A percentile compares a stretch with the other conserved stretches of the same genome.
These are phyloP conservation scores for Globisporangium barbulae DNA, from an alignment of 352 stramenopile species.

Conservation along the genomic window DNA sequence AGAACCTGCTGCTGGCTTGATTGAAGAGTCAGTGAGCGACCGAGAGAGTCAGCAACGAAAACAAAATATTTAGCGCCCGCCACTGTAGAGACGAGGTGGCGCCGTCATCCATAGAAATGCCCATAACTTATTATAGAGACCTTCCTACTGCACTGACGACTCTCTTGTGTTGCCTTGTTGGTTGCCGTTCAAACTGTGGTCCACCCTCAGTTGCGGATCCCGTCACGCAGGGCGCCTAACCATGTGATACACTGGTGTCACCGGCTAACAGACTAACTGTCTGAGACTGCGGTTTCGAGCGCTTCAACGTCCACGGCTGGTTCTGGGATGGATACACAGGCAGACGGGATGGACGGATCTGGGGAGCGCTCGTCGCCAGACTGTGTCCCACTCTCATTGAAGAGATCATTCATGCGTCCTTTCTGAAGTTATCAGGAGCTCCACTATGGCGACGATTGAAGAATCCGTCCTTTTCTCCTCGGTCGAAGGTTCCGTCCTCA, in stretches of 20 bases:
- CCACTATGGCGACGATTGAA: background rate
- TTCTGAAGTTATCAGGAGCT: conserved; percentile 4
- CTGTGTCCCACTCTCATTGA: conserved; percentile 10
- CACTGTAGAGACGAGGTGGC: background rate
- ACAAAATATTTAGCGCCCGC: conserved; percentile 10
- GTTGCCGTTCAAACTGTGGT: no score
- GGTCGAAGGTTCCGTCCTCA: background rate
- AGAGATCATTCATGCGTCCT: background rate
- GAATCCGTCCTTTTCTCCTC: background rate
- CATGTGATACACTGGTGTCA: background rate
- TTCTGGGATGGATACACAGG: conserved; percentile 1
- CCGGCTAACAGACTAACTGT: background rate
- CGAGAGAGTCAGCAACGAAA: background rate
- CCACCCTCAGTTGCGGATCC: background rate
- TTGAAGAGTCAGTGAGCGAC: conserved; percentile 4
- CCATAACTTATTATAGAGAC: conserved; percentile 13
- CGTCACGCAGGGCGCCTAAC: background rate
- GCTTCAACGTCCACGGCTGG: background rate
- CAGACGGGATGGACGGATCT: conserved; percentile 1
- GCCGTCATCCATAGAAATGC: background rate
- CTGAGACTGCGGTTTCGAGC: background rate
- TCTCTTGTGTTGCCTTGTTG: background rate
- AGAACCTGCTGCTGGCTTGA: conserved; percentile 66
- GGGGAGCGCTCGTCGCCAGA: conserved; percentile 12
- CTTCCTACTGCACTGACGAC: no score